Base-by-base conservation (phyloP, 805 yeast species). In the Saturnispora mendoncae region DNA sequence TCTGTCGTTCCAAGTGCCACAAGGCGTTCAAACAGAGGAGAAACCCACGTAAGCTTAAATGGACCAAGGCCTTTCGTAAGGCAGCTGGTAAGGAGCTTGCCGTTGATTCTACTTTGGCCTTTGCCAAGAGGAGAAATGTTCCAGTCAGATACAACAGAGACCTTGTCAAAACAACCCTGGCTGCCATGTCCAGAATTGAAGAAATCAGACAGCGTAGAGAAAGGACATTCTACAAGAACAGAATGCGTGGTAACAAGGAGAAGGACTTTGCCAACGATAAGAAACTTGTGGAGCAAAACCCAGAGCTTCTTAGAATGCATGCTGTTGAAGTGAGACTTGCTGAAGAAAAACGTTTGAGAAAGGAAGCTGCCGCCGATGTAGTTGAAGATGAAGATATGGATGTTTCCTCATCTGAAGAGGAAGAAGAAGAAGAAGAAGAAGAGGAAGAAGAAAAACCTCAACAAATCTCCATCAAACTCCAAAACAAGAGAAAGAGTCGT, bases 61-160 rank as follows among this genome's bases (percentile, higher is more conserved):
- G 98, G 98, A 92, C 98, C 43, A 92, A 92, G 65, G 97, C 98
- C 1, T 92, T 92, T 75, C 79, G 98, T 69, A 92, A 92, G 65
- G 94, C 97, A 47, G 97, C 97, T 34, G 98, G 98, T 57, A 92
- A 92, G 65, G 98, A 92, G 62, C 76, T 92, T 72, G 96, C 94
- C 19, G 97, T 92, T 44, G 98, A 92, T 59, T 83, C 95, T 4
- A 88, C 98, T 4, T 74, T 92, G 57, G 84, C 97, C 1, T 92
- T 92, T 65, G 95, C 95, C 45, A 88, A 94, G 52, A 85, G 97
- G 69, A 84, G 98, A 72, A 88, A 92, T 61, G 92, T 92, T 35
- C 98, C 98, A 37, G 97, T 92, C 36, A 78, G 98, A 66, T 92
- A 92, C 67, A 90, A 92, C 70, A 79, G 98, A 71, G 97, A 92